Base-by-base conservation (phyloP, 169 alveolate species). In the Plasmodium malariae region DNA sequence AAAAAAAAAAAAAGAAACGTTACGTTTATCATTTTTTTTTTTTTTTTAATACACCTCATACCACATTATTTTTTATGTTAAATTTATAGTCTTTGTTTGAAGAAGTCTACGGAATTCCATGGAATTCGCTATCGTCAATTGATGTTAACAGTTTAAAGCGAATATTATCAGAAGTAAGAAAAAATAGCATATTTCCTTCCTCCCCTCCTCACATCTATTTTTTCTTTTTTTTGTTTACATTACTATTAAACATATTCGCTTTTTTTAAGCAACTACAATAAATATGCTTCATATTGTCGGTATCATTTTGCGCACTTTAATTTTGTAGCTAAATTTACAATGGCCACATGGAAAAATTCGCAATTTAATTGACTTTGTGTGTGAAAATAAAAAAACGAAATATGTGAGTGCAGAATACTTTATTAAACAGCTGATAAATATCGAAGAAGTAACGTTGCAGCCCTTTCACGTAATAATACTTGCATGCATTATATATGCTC, bases 301-400 rank as follows among this genome's bases (percentile, higher is more conserved):
- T 57, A 7, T 24, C 24, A 3, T 51, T 43, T 76, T 76, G 26
- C 19, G 12, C 40, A 62, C 9, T 68, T 9, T 37, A 43, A 40
- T 37, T 7, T 65, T 76, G 28, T 54, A 76, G 89, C 71, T 83
- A 67, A 83, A 83, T 83, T 83, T 83, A 59, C 65, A 65, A 43
- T 83, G 91, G 91, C 91, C 91, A 68, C 91, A 83, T 49, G 91
- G 91, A 43, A 83, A 83, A 68, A 68, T 83, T 19, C 57, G 85
- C 36, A 83, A 83, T 54, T 55, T 83, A 62, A 83, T 83, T 51
- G 91, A 83, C 26, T 83, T 83, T 67, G 91, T 83, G 28, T 83
- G 91, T 30, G 91, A 83, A 83, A 83, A 69, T 67, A 83, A 83
- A 40, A 83, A 83, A 45, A 83, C 80, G 34, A 83, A 67, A 83